phyloP scores from a whole-genome alignment of 2,329 filamentous ascomycete genomes.

The Aspergillus novofumigatus region DNA sequence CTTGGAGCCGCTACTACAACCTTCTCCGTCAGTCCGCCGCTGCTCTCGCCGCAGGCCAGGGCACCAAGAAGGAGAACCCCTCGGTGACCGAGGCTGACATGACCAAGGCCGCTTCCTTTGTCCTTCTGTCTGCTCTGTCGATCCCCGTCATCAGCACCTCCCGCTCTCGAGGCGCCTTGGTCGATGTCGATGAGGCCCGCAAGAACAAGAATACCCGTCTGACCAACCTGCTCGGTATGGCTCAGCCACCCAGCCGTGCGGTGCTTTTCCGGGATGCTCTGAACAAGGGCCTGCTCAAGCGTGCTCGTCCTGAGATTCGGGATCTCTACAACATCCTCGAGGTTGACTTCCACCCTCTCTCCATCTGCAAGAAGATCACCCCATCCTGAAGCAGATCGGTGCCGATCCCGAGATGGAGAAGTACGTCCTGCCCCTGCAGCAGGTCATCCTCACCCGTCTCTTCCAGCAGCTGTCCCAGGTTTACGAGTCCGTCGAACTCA shows the following conservation, averaged over 20 bases:
- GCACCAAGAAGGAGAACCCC: constrained; percentile 92
- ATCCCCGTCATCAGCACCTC: constrained; percentile 99
- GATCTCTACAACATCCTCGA: constrained; percentile 98
- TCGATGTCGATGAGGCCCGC: constrained; percentile 92
- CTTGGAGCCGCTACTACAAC: constrained; percentile 97
- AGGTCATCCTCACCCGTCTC: constrained; percentile 94
- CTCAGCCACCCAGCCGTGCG: constrained; percentile 78
- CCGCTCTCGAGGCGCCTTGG: constrained; percentile 87
- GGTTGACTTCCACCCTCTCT: constrained; percentile 97
- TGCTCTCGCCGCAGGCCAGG: constrained; percentile 76
- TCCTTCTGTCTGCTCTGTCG: constrained; percentile 89
- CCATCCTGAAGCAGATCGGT: constrained; percentile 89
- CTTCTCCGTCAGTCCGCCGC: constrained; percentile 86
- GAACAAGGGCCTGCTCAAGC: constrained; percentile 90
- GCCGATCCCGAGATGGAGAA: constrained; percentile 94
- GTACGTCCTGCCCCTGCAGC: constrained; percentile 91
- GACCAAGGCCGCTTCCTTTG: constrained; percentile 91
- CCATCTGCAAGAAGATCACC: constrained; percentile 98
- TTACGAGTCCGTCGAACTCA: constrained; percentile 94
- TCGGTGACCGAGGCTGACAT: constrained; percentile 84
- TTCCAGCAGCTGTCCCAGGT: constrained; percentile 99
- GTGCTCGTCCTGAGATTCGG: constrained; percentile 88
- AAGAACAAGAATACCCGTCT: constrained; percentile 99
- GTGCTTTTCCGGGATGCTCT: constrained; percentile 93
- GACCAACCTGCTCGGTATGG: constrained; percentile 93